Percentiles rank a stretch among this genome's conserved stretches.
phyloP scores from a whole-genome alignment of 2,329 filamentous ascomycete species.

The Hypoxylon sp. region DNA sequence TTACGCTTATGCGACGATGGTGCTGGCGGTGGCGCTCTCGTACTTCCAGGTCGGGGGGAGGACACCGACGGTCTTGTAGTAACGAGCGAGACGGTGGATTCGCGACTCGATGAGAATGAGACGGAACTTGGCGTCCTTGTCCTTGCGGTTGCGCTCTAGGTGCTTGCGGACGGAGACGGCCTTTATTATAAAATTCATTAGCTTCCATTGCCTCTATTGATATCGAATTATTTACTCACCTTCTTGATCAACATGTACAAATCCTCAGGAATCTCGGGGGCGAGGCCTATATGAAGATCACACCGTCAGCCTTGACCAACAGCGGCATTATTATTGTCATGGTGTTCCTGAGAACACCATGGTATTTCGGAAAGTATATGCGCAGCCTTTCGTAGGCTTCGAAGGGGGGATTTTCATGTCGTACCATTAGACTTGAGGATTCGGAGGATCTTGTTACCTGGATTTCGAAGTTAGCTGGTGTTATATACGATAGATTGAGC shows the following conservation, averaged over 20 bases:
- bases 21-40: slow-evolving; percentile 96
- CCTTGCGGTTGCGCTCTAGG: slow-evolving; percentile 99
- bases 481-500: background rate
- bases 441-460: slow-evolving; percentile 99
- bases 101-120: slow-evolving; percentile 99
- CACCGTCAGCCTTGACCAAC: slow-evolving; percentile 95
- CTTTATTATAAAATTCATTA: slow-evolving; percentile 61
- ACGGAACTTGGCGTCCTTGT: slow-evolving; percentile 99
- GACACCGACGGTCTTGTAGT: slow-evolving; percentile 97
- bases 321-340: slow-evolving; percentile 74
- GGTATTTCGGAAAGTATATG: slow-evolving; percentile 41
- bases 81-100: slow-evolving; percentile 99
- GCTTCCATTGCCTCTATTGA: slow-evolving; percentile 19
- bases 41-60: slow-evolving; percentile 97
- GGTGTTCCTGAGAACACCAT: slow-evolving; percentile 24
- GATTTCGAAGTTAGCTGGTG: slow-evolving; percentile 40
- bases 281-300: slow-evolving; percentile 90
- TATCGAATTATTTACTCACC: slow-evolving; percentile 66
- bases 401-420: slow-evolving; percentile 61
- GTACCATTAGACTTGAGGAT: slow-evolving; percentile 98
- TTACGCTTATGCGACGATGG: slow-evolving; percentile 84
- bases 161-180: slow-evolving; percentile 99
- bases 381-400: slow-evolving; percentile 35
- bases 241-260: slow-evolving; percentile 99
- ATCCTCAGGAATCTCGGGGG: slow-evolving; percentile 98